These are phyloP conservation scores for Pseudoscleropodium purum DNA, from an alignment of 225 moss, liverwort and hornwort genomes.

Conservation along the genomic window DNA sequence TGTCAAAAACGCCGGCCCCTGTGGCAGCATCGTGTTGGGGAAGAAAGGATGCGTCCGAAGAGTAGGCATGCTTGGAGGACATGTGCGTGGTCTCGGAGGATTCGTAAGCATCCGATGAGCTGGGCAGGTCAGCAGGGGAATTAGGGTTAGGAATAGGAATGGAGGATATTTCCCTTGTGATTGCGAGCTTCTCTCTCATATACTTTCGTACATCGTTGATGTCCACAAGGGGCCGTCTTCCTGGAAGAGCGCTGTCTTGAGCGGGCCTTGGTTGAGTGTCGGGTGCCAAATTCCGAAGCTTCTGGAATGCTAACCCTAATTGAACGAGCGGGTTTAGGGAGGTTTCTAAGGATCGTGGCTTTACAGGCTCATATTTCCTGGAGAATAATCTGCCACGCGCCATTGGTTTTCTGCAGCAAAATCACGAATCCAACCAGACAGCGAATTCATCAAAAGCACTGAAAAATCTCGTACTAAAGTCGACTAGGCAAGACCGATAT, in stretches of 20 bases:
- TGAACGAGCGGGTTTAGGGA: conserved; percentile 27
- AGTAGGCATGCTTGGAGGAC: neutral
- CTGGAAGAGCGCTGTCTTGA: neutral
- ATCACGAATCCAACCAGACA: neutral
- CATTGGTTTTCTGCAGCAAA: neutral
- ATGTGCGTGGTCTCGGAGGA: neutral
- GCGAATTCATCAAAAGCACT: neutral
- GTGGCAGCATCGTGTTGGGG: neutral
- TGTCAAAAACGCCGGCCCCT: neutral
- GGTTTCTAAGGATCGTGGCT: neutral
- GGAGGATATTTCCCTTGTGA: neutral
- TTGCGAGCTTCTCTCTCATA: neutral
- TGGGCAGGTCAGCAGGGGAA: neutral
- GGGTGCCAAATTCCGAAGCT: conserved; percentile 22
- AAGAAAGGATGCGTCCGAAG: neutral
- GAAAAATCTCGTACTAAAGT: neutral
- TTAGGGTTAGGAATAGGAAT: neutral
- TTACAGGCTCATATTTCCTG: conserved; percentile 6
- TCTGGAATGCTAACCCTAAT: conserved; percentile 42
- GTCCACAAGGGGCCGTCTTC: conserved; percentile 12
- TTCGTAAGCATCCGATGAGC: neutral
- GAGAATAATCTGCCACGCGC: conserved; percentile 39
- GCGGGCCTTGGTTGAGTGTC: neutral
- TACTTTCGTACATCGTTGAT: neutral
- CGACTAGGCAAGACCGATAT: no score